These are phyloP conservation scores for Plantago elongata DNA, from an alignment of 257 asterid genomes.

Conservation along the genomic window DNA sequence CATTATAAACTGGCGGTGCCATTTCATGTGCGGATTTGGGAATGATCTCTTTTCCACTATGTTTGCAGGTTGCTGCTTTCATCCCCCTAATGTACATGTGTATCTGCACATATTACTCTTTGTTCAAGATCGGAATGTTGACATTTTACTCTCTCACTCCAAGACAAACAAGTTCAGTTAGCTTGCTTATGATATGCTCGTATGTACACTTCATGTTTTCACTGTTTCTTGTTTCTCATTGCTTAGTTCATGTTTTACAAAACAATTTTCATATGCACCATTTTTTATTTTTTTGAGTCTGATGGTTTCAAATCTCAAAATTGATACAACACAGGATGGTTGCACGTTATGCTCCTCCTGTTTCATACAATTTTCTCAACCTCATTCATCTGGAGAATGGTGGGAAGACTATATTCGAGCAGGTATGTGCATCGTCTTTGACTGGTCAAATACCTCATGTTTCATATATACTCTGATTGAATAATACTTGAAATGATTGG, in stretches of 20 bases:
- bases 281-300: slow-evolving; percentile 14
- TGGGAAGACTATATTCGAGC: slow-evolving; percentile 61
- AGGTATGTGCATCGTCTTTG: slow-evolving; percentile 30
- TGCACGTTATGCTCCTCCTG: slow-evolving; percentile 81
- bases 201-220: slow-evolving; percentile 28
- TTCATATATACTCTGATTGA: too few species aligned
- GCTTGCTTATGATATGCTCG: slow-evolving; percentile 97
- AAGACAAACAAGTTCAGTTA: slow-evolving; percentile 78
- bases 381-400: slow-evolving; percentile 50
- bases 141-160: slow-evolving; percentile 76
- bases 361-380: slow-evolving; percentile 81
- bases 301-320: slow-evolving; percentile 4
- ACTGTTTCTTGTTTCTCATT: slow-evolving; percentile 2
- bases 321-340: slow-evolving; percentile 50
- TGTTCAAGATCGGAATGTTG: slow-evolving; percentile 80
- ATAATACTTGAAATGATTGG: not conserved
- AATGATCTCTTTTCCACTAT: slow-evolving; percentile 16
- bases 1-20: not conserved
- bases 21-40: slow-evolving; percentile 1
- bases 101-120: slow-evolving; percentile 76
- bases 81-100: slow-evolving; percentile 88
- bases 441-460: not conserved
- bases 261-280: not conserved
- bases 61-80: slow-evolving; percentile 55
- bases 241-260: not conserved